Conservation (phyloP, 148 eudicot genomes). For the Camellia granthamiana region DNA sequence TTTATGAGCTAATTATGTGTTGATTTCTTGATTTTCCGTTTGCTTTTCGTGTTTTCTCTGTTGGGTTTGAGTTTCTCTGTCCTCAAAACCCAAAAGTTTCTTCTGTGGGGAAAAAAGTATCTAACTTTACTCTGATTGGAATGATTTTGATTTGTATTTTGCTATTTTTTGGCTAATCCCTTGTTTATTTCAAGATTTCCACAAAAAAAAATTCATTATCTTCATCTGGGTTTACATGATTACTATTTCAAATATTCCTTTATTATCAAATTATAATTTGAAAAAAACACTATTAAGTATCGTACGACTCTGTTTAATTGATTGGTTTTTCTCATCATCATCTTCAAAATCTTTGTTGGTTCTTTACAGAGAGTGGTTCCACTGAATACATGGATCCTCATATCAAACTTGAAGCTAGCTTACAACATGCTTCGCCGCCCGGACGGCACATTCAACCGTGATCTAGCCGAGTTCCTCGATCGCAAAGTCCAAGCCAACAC, state of each 20-base stretch:
- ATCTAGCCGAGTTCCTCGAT: slow-evolving; percentile 64
- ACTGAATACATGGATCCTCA: slow-evolving; percentile 76
- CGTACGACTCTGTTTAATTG: slow-evolving; percentile 8
- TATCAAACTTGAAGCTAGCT: slow-evolving; percentile 78
- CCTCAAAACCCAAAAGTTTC: slow-evolving; percentile 16
- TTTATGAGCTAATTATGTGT: neutral
- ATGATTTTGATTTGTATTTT: neutral
- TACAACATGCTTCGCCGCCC: slow-evolving; percentile 71
- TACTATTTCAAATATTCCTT: too few species aligned
- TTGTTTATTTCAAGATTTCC: neutral
- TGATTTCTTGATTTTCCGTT: neutral
- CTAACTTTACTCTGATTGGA: slow-evolving; percentile 15
- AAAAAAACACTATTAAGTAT: too few species aligned
- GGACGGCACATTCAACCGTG: slow-evolving; percentile 79
- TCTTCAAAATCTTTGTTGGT: neutral
- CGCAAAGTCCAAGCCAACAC: slow-evolving; percentile 67
- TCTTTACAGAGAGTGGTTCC: slow-evolving; percentile 66
- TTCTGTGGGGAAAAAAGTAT: neutral
- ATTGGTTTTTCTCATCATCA: neutral
- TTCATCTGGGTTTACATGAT: too few species aligned
- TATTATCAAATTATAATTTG: too few species aligned
- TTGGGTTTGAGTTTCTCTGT: slow-evolving; percentile 22
- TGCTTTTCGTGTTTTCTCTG: slow-evolving; percentile 1
- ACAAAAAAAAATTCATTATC: too few species aligned
- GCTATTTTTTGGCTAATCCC: neutral